phyloP scores from a whole-genome alignment of 305 asterid genomes.

The Withania somnifera region DNA sequence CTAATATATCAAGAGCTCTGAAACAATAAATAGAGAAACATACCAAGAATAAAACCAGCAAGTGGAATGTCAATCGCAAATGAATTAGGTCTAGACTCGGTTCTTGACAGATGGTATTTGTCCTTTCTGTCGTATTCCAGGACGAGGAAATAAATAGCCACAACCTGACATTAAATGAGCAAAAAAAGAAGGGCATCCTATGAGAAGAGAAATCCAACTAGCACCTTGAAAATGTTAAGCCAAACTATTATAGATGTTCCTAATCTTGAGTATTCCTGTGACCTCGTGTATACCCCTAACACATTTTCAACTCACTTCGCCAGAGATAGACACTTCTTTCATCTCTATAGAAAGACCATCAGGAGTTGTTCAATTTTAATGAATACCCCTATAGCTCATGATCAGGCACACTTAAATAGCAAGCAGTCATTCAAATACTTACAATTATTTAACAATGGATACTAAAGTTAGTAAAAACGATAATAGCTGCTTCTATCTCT shows the following conservation, averaged over 20 bases:
- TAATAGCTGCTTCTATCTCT: not conserved
- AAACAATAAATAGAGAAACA: conserved; percentile 10
- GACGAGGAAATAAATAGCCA: conserved; percentile 47
- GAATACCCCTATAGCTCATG: not conserved
- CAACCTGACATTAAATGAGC: conserved; percentile 39
- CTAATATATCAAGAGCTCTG: not conserved
- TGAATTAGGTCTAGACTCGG: conserved; percentile 15
- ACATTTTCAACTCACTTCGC: not conserved
- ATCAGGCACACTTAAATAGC: not conserved
- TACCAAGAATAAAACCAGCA: conserved; percentile 85
- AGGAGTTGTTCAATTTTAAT: not conserved
- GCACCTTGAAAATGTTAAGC: not conserved
- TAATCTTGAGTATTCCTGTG: not conserved
- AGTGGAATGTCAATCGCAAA: conserved; percentile 38
- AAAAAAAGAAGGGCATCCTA: not conserved
- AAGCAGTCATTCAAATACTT: not conserved
- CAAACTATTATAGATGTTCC: not conserved
- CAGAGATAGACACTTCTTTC: not conserved
- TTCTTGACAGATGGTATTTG: conserved; percentile 14
- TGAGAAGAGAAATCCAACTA: not conserved
- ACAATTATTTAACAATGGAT: not conserved
- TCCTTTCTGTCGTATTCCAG: conserved; percentile 35
- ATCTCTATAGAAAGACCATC: not conserved
- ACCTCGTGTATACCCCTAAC: not conserved
- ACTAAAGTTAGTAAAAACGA: not conserved